phyloP scores from a whole-genome alignment of 2,329 filamentous ascomycete genomes.

The Cercospora citrullina region DNA sequence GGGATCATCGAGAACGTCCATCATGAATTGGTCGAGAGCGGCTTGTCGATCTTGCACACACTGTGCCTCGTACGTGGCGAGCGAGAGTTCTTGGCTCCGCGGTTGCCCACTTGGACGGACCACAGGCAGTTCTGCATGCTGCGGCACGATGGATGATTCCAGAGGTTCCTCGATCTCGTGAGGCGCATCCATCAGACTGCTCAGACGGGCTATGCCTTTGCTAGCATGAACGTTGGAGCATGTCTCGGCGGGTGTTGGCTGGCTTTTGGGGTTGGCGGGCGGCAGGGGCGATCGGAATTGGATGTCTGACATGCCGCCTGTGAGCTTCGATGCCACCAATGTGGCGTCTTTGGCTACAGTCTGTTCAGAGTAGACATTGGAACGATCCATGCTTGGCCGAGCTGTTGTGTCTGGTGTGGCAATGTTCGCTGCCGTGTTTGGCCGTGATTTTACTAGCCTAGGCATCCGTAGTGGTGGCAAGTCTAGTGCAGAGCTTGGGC shows the following conservation, averaged over 20 bases:
- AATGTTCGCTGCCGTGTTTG: neutral
- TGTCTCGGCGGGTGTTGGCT: neutral
- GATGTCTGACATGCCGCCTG: neutral
- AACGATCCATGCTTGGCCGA: neutral
- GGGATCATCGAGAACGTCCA: slow-evolving; percentile 51
- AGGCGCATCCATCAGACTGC: slow-evolving; percentile 32
- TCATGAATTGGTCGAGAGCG: slow-evolving; percentile 53
- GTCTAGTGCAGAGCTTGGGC: slow-evolving; percentile 20
- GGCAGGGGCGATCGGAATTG: neutral
- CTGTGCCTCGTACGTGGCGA: slow-evolving; percentile 42
- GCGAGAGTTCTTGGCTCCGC: neutral
- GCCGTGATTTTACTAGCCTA: slow-evolving; percentile 1
- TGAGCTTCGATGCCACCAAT: neutral
- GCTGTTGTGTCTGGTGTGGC: neutral
- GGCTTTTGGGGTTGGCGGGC: neutral
- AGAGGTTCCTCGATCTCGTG: slow-evolving; percentile 32
- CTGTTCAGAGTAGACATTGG: neutral
- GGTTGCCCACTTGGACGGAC: neutral
- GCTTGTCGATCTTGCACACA: slow-evolving; percentile 42
- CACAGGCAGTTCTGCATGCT: neutral
- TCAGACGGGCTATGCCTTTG: slow-evolving; percentile 21
- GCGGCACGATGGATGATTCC: neutral
- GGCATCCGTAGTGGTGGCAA: slow-evolving; percentile 13
- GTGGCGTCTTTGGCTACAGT: neutral
- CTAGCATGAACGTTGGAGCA: neutral